A percentile compares a stretch with the other conserved stretches of the same genome.
phyloP scores from a whole-genome alignment of 2,329 filamentous ascomycete genomes.

The Gyromitra esculenta region DNA sequence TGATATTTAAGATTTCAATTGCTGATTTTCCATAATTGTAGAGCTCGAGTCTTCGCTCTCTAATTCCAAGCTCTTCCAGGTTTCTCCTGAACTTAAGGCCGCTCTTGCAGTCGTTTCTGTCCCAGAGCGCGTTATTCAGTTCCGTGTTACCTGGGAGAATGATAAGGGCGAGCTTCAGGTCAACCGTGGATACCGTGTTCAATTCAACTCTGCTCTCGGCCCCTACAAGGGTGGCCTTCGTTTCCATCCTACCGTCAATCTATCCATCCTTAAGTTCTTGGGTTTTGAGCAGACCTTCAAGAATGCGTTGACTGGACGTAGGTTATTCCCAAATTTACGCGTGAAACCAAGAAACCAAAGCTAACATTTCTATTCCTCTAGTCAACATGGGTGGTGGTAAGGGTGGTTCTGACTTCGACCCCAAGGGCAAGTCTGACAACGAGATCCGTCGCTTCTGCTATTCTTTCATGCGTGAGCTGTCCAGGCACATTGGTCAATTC shows the following conservation, averaged over 20 bases:
- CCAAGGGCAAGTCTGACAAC: constrained; percentile 96
- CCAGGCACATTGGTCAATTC: constrained; percentile 94
- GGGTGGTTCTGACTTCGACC: constrained; percentile 97
- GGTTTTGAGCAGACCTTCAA: constrained; percentile 99
- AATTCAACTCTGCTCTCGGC: constrained; percentile 97
- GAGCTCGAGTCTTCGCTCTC: constrained; percentile 96
- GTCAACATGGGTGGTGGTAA: constrained; percentile 97
- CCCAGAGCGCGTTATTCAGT: constrained; percentile 95
- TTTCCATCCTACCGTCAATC: constrained; percentile 89
- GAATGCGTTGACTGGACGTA: constrained; percentile 95
- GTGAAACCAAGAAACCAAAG: not conserved
- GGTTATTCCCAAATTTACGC: constrained; percentile 61
- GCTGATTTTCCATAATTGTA: constrained; percentile 61
- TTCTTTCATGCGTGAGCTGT: constrained; percentile 94
- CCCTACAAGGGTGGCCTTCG: constrained; percentile 98
- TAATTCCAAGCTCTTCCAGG: constrained; percentile 88
- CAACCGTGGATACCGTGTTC: constrained; percentile 82
- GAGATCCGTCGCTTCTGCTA: constrained; percentile 98
- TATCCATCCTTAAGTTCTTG: constrained; percentile 90
- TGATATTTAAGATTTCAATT: constrained; percentile 31
- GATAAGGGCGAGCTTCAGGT: constrained; percentile 72
- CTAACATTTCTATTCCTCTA: constrained; percentile 59
- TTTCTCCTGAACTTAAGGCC: constrained; percentile 93
- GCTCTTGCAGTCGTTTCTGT: constrained; percentile 87
- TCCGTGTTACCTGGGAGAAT: constrained; percentile 96